Conservation (phyloP, 2,329 filamentous ascomycete genomes). For the Beauveria asiatica region DNA sequence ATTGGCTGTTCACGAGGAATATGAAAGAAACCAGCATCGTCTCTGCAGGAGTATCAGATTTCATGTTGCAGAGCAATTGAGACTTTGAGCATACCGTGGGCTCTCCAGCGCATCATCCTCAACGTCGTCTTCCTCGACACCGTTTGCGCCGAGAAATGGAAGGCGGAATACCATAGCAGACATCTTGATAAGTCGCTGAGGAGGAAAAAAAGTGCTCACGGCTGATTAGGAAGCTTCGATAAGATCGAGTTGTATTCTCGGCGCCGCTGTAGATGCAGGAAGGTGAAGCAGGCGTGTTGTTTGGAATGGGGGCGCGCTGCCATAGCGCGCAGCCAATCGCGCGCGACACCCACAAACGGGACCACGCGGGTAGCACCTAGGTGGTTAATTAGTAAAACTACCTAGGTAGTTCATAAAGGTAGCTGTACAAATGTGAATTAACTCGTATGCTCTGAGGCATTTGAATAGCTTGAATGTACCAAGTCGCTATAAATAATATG, state of each 20-base stretch:
- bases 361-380: no score
- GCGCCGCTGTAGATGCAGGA: neutral
- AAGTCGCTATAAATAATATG: neutral
- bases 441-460: neutral
- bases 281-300: neutral
- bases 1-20: neutral
- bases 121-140: neutral
- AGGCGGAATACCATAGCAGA: neutral
- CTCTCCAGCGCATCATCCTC: neutral
- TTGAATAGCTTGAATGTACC: neutral
- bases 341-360: neutral
- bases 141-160: neutral
- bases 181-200: neutral
- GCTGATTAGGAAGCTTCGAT: neutral
- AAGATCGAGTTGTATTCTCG: neutral
- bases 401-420: neutral
- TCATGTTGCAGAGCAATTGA: no score
- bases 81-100: neutral
- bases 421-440: neutral
- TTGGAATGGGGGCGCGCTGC: neutral
- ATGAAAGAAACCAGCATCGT: neutral
- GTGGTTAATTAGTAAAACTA: neutral
- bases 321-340: neutral
- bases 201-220: neutral
- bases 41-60: neutral